Evolutionary conservation across 208 protist species (phyloP).

Genomic region (Trypanosoma caninum): DNA sequence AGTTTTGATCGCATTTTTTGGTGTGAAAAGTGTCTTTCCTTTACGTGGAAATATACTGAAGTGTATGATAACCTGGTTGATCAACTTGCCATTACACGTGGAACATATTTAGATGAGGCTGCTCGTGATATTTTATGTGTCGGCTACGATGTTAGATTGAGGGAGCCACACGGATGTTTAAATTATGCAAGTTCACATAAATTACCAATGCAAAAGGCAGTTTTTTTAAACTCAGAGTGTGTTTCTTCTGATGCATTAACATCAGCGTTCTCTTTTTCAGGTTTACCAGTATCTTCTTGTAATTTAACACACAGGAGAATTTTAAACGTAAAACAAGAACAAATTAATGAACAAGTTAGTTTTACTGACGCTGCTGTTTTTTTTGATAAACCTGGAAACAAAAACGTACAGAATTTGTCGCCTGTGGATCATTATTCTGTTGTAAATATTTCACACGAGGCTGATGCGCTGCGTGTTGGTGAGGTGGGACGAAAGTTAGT

Average conservation of each 20-base stretch:
- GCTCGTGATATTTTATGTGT: constrained; percentile 67
- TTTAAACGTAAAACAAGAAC: too few species aligned
- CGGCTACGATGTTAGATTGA: constrained; percentile 48
- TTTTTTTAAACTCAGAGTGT: too few species aligned
- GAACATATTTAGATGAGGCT: constrained; percentile 48
- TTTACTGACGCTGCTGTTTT: too few species aligned
- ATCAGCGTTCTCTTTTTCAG: too few species aligned
- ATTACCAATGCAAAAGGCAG: too few species aligned
- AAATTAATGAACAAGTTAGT: not conserved
- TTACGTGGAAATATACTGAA: constrained; percentile 78
- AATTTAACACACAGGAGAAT: too few species aligned
- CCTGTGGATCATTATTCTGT: too few species aligned
- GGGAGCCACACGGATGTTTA: constrained; percentile 6
- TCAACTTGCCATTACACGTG: constrained; percentile 56
- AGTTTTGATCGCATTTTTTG: constrained; percentile 79
- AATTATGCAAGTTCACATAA: too few species aligned
- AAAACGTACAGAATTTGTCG: too few species aligned
- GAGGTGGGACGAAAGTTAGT: constrained; percentile 41
- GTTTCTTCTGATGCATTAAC: too few species aligned
- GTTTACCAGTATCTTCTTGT: too few species aligned
- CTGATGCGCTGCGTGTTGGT: constrained; percentile 34
- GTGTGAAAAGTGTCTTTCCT: constrained; percentile 67
- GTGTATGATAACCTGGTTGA: constrained; percentile 75
- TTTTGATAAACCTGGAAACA: too few species aligned
- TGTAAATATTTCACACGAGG: constrained; percentile 4